A percentile compares a stretch with the other conserved stretches of the same genome.
phyloP scores from a whole-genome alignment of 495 filamentous ascomycete species.

The Evernia prunastri region DNA sequence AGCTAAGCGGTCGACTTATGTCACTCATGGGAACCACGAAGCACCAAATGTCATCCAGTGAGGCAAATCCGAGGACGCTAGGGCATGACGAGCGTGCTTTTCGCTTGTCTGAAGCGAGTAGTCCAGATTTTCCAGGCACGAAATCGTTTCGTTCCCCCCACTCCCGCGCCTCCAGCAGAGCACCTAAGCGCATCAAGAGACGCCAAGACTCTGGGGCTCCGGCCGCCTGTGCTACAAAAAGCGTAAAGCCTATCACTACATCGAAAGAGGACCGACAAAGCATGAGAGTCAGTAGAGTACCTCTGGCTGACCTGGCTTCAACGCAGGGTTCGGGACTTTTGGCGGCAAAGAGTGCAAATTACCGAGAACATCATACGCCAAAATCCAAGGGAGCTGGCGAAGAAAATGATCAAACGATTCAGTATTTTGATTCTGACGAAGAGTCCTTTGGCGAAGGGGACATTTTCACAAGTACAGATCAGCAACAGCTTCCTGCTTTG shows the following conservation, averaged over 20 bases:
- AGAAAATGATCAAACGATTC: background rate
- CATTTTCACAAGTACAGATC: constrained; percentile 24
- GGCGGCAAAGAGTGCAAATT: background rate
- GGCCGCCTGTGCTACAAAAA: background rate
- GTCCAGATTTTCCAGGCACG: background rate
- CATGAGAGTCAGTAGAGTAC: constrained; percentile 2
- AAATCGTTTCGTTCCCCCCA: background rate
- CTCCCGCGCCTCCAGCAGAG: constrained; percentile 3
- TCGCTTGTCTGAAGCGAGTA: background rate
- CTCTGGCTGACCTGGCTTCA: constrained; percentile 6
- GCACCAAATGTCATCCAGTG: background rate
- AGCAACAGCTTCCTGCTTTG: constrained; percentile 11
- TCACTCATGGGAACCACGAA: constrained; percentile 40
- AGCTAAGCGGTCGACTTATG: constrained; percentile 44
- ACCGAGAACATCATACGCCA: background rate
- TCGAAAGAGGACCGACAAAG: background rate
- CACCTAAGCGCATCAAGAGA: constrained; percentile 17
- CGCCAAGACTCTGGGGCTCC: background rate
- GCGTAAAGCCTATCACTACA: background rate
- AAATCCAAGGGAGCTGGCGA: background rate
- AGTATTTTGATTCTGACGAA: constrained; percentile 8
- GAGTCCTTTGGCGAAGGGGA: constrained; percentile 21
- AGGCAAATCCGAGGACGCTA: background rate
- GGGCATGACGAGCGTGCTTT: background rate
- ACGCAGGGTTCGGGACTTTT: background rate